Evolutionary conservation across 345 rosid species (phyloP).

Genomic region (Salix brachista): DNA sequence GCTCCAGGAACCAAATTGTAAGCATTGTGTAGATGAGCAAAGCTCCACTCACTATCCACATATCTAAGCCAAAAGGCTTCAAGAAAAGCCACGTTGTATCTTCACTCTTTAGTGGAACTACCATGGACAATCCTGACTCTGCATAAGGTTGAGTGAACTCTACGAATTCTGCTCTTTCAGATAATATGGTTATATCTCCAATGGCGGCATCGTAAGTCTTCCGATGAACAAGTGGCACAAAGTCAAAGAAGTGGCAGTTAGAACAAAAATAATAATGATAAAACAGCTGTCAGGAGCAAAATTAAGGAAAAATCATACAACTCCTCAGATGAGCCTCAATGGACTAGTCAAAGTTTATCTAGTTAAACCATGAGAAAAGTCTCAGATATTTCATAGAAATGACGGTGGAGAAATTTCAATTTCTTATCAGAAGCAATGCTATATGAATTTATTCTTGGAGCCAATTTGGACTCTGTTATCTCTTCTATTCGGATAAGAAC

Average conservation of each 20-base stretch:
- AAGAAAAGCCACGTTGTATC: slow-evolving; percentile 40
- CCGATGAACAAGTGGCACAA: neutral
- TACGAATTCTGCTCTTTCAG: slow-evolving; percentile 26
- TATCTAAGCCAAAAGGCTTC: slow-evolving; percentile 43
- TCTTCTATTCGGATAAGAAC: too few species aligned
- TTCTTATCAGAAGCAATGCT: neutral
- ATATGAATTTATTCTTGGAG: too few species aligned
- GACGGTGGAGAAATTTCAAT: neutral
- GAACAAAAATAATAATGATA: neutral
- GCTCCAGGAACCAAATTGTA: slow-evolving; percentile 49
- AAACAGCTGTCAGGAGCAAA: too few species aligned
- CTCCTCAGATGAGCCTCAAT: too few species aligned
- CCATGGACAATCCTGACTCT: slow-evolving; percentile 51
- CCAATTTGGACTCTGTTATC: too few species aligned
- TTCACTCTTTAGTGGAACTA: slow-evolving; percentile 26
- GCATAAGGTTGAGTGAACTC: slow-evolving; percentile 53
- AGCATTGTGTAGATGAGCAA: slow-evolving; percentile 41
- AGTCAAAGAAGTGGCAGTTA: neutral
- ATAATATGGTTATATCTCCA: slow-evolving; percentile 53
- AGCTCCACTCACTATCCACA: slow-evolving; percentile 46
- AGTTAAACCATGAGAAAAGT: neutral
- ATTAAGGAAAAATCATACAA: too few species aligned
- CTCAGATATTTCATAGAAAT: neutral
- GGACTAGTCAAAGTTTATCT: too few species aligned
- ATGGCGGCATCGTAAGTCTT: slow-evolving; percentile 45